Evolutionary conservation across 371 early-diverging fungal species (phyloP).

Genomic region (Saksenaea vasiformis): DNA sequence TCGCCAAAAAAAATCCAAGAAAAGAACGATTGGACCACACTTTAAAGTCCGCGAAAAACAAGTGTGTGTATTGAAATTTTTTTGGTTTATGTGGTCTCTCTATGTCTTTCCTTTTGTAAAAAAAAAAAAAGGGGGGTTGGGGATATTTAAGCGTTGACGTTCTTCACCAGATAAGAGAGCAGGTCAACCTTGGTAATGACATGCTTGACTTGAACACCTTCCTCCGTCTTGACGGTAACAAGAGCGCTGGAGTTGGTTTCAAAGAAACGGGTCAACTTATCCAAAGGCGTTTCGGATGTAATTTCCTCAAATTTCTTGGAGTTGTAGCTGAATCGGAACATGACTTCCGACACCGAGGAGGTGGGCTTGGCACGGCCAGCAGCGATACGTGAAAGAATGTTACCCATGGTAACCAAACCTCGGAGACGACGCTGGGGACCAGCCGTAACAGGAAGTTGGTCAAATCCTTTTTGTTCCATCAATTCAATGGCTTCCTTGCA

Average conservation of each 20-base stretch:
- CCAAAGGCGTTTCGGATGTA: constrained; percentile 80
- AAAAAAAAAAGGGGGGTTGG: no score
- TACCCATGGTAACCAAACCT: constrained; percentile 88
- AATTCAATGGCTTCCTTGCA: constrained; percentile 81
- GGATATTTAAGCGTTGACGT: constrained; percentile 16
- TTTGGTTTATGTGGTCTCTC: no score
- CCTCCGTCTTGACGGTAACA: constrained; percentile 61
- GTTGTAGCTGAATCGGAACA: constrained; percentile 75
- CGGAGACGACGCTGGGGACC: constrained; percentile 53
- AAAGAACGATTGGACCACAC: background rate
- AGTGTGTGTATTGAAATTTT: no score
- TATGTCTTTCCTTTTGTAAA: background rate
- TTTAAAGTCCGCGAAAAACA: background rate
- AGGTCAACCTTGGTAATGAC: constrained; percentile 93
- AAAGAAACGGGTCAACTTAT: constrained; percentile 84
- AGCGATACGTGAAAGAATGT: constrained; percentile 82
- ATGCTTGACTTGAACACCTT: constrained; percentile 70
- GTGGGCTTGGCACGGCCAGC: constrained; percentile 67
- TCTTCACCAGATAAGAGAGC: constrained; percentile 76
- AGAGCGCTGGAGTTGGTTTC: constrained; percentile 88
- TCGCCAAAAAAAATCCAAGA: background rate
- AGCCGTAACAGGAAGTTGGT: constrained; percentile 92
- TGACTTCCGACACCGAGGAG: constrained; percentile 75
- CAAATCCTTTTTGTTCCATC: constrained; percentile 89
- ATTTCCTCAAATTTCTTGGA: constrained; percentile 82